These are phyloP conservation scores for Zygosaccharomyces siamensis DNA, from an alignment of 805 yeast species.

Conservation along the genomic window DNA sequence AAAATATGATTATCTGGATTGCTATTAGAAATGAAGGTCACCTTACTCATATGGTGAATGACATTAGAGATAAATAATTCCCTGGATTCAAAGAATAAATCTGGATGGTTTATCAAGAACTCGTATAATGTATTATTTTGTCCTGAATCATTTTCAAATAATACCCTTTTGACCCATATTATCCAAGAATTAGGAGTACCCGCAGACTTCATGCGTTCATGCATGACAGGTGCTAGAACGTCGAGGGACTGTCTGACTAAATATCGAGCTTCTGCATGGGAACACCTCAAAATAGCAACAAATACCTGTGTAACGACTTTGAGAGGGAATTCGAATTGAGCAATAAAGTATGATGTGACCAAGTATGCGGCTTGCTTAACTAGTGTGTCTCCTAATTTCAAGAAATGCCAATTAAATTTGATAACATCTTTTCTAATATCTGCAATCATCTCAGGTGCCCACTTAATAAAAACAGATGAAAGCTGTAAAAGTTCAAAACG, in stretches of 20 bases:
- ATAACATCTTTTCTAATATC: constrained; percentile 77
- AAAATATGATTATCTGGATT: constrained; percentile 75
- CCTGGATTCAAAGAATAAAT: constrained; percentile 76
- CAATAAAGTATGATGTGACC: constrained; percentile 78
- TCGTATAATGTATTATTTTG: constrained; percentile 87
- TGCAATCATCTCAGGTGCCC: constrained; percentile 54
- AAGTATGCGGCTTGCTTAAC: constrained; percentile 92
- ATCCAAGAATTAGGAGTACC: constrained; percentile 65
- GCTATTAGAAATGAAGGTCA: constrained; percentile 72
- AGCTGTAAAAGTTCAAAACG: constrained; percentile 75
- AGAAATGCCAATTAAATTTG: constrained; percentile 90
- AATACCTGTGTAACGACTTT: constrained; percentile 88
- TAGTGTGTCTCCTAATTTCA: constrained; percentile 80
- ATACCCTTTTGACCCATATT: constrained; percentile 89
- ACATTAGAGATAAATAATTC: constrained; percentile 87
- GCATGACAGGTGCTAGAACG: constrained; percentile 80
- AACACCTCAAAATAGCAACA: constrained; percentile 80
- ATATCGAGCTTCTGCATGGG: constrained; percentile 77
- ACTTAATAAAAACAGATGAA: constrained; percentile 69
- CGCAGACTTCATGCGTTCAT: constrained; percentile 51
- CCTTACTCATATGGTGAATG: constrained; percentile 86
- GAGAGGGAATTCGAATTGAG: constrained; percentile 82
- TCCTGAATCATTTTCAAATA: constrained; percentile 82
- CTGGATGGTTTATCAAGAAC: constrained; percentile 81
- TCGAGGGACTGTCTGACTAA: constrained; percentile 86